Evolutionary conservation across 768 basidiomycete genomes (phyloP).

Genomic region (Suillus subalutaceus): DNA sequence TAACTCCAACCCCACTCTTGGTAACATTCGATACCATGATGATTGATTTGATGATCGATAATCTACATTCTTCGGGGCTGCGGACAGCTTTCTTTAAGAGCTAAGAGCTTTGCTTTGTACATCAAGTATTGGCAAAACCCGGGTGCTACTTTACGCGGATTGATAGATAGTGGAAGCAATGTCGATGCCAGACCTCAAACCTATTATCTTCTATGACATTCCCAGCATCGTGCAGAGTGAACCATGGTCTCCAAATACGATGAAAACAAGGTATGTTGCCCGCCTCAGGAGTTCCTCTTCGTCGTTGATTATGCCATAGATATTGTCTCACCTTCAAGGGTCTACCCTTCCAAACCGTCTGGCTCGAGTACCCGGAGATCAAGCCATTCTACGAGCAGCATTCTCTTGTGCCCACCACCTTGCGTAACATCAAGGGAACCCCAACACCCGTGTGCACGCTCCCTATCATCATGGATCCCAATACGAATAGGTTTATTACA

Average conservation of each 20-base stretch:
- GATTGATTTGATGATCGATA: not conserved
- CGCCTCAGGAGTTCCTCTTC: not conserved
- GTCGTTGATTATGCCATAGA: not conserved
- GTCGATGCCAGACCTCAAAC: slow-evolving; percentile 16
- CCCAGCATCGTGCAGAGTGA: slow-evolving; percentile 28
- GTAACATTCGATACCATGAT: no score
- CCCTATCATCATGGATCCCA: slow-evolving; percentile 52
- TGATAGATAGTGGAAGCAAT: slow-evolving; percentile 6
- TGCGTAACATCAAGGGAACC: slow-evolving; percentile 17
- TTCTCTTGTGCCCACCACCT: slow-evolving; percentile 24
- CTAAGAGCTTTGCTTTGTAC: not conserved
- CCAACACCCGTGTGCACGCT: slow-evolving; percentile 41
- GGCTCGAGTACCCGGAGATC: slow-evolving; percentile 58
- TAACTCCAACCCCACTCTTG: no score
- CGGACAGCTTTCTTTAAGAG: not conserved
- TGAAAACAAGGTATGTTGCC: slow-evolving; percentile 36
- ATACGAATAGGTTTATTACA: slow-evolving; percentile 38
- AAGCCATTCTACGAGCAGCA: slow-evolving; percentile 32
- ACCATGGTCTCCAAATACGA: slow-evolving; percentile 42
- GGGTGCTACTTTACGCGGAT: not conserved
- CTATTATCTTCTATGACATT: slow-evolving; percentile 42
- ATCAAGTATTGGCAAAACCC: not conserved
- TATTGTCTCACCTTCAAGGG: slow-evolving; percentile 24
- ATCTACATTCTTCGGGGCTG: not conserved
- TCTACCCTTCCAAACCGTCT: slow-evolving; percentile 48